Evolutionary conservation across 1,284 basidiomycete genomes (phyloP).

Genomic region (Coniferiporia sulphurascens): DNA sequence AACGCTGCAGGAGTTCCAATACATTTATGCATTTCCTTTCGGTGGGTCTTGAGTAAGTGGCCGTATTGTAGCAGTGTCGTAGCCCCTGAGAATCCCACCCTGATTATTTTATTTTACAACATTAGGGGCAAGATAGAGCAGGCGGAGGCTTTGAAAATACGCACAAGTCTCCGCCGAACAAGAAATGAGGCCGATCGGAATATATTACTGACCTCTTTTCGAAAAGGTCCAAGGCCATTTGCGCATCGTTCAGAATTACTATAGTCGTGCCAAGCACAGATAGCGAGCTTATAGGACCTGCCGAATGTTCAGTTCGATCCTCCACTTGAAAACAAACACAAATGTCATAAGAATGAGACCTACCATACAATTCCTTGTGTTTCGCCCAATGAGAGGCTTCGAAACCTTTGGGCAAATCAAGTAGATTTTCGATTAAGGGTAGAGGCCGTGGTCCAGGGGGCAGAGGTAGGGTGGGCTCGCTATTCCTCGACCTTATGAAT

Average conservation of each 20-base stretch:
- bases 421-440: slow-evolving; percentile 8
- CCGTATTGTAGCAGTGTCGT: neutral
- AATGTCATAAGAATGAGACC: neutral
- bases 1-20: slow-evolving; percentile 10
- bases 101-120: neutral
- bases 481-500: neutral
- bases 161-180: slow-evolving; percentile 15
- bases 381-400: slow-evolving; percentile 8
- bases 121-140: neutral
- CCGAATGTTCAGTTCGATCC: neutral
- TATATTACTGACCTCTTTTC: slow-evolving; percentile 44
- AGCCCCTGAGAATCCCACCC: slow-evolving; percentile 2
- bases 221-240: slow-evolving; percentile 39
- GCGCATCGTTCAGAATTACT: slow-evolving; percentile 38
- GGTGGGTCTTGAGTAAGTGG: neutral
- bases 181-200: slow-evolving; percentile 37
- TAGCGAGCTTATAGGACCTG: slow-evolving; percentile 26
- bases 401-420: slow-evolving; percentile 5
- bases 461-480: neutral
- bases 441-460: neutral
- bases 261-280: slow-evolving; percentile 37
- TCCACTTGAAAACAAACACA: neutral
- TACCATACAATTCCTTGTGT: slow-evolving; percentile 18
- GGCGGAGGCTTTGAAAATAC: neutral
- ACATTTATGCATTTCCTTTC: slow-evolving; percentile 6